phyloP scores from a whole-genome alignment of 768 basidiomycete genomes.

The Tylopilus rubrobrunneus region DNA sequence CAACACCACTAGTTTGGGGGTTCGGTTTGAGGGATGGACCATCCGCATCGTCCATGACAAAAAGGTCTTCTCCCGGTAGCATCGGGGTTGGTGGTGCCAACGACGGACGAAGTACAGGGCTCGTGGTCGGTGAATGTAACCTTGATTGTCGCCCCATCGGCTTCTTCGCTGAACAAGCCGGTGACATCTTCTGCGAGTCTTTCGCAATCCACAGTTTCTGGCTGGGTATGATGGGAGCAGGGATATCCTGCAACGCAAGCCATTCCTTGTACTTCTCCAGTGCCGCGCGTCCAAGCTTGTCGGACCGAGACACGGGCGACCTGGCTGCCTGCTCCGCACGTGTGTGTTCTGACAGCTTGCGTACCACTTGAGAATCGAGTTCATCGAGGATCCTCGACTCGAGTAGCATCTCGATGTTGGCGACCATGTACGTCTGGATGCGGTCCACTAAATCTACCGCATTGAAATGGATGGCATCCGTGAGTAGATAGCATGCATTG shows the following conservation, averaged over 20 bases:
- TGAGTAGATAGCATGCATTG: conserved; percentile 77
- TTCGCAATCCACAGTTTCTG: conserved; percentile 19
- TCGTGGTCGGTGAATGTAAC: conserved; percentile 10
- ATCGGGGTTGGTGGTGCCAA: not conserved
- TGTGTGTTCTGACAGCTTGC: conserved; percentile 60
- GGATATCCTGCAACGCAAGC: conserved; percentile 68
- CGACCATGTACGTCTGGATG: conserved; percentile 74
- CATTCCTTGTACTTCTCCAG: conserved; percentile 65
- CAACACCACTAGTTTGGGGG: conserved; percentile 5
- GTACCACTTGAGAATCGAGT: conserved; percentile 59
- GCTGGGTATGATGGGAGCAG: conserved; percentile 45
- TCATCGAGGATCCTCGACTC: conserved; percentile 79
- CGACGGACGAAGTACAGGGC: conserved; percentile 25
- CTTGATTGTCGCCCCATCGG: not conserved
- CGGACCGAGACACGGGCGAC: conserved; percentile 61
- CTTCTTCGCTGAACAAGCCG: conserved; percentile 23
- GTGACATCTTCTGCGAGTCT: conserved; percentile 32
- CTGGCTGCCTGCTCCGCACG: conserved; percentile 58
- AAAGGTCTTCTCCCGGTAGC: conserved; percentile 59
- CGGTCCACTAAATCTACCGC: conserved; percentile 63
- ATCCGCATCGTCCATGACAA: conserved; percentile 80
- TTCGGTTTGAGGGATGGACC: conserved; percentile 24
- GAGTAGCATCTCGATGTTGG: conserved; percentile 84
- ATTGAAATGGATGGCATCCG: conserved; percentile 78
- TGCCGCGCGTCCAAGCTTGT: conserved; percentile 46